Evolutionary conservation across 768 basidiomycete species (phyloP), one percentile per base, ranked within the genome.

Genomic region (Vararia minispora): DNA sequence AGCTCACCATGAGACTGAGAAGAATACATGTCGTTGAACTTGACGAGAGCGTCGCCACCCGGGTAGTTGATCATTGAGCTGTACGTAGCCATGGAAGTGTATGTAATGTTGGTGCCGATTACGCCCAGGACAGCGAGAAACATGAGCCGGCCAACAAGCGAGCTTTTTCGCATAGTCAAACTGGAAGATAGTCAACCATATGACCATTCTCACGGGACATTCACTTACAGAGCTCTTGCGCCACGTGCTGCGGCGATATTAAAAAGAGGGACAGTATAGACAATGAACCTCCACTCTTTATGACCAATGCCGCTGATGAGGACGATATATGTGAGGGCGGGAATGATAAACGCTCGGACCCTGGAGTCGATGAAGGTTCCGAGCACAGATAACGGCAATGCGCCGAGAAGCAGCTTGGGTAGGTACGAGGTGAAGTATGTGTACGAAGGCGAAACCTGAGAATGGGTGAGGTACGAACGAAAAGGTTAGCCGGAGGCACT

Each of bases 241-340:
- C 76, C 79, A 12, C 76, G 57, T 0, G 90, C 80, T 2, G 85
- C 89, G 2, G 79, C 73, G 3, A 91, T 57, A 49, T 95, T 94
- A 57, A 89, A 64, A 2, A 75, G 53, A 0, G 92, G 91, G 0
- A 97, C 72, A 13, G 77, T 69, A 52, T 98, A 98, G 6, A 89
- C 70, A 40, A 98, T 65, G 58, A 99, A 99, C 6, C 95, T 73
- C 95, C 95, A 99, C 59, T 99, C 95, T 56, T 99, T 99, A 60
- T 99, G 95, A 0, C 74, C 79, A 1, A 97, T 64, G 22, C 54
- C 63, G 53, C 89, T 91, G 55, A 98, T 72, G 3, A 79, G 48
- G 2, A 52, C 56, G 6, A 88, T 52, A 43, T 81, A 84, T 1
- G 52, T 41, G 4, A 77, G 20, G 2, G 72, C 64, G 0, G 79